phyloP scores from a whole-genome alignment of 129 eudicot genomes.

The Flaveria trinervia region DNA sequence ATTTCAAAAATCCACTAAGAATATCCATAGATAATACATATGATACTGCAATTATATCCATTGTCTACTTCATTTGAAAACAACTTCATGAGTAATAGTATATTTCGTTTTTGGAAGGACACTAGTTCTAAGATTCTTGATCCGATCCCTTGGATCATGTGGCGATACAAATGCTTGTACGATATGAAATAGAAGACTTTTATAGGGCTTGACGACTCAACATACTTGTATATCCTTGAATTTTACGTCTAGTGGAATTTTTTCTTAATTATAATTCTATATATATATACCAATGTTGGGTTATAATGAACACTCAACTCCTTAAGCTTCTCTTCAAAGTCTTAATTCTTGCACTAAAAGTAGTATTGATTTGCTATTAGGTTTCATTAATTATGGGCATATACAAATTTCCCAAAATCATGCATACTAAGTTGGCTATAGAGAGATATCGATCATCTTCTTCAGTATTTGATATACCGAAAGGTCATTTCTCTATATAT shows the following conservation, averaged over 20 bases:
- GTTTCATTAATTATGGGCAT: constrained; percentile 3
- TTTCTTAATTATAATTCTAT: no score
- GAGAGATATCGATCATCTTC: neutral
- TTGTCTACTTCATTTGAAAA: neutral
- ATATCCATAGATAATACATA: neutral
- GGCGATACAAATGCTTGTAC: no score
- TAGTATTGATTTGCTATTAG: neutral
- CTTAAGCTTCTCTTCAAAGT: neutral
- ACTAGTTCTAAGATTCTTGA: no score
- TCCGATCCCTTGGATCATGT: no score
- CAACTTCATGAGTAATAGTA: neutral
- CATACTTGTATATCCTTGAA: no score
- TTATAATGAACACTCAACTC: neutral
- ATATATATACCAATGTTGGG: no score
- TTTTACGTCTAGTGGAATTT: no score
- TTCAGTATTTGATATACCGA: neutral
- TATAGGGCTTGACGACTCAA: no score
- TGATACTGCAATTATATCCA: neutral
- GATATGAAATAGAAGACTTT: no score
- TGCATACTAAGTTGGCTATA: neutral
- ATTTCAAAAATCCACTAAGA: neutral
- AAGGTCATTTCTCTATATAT: constrained; percentile 16
- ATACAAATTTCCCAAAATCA: constrained; percentile 12
- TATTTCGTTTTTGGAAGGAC: no score
- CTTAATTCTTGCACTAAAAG: neutral